Percentiles rank a stretch among this genome's conserved stretches.
Evolutionary conservation across 176 grass and related monocot genomes (phyloP).

Genomic region (Carex parvula): DNA sequence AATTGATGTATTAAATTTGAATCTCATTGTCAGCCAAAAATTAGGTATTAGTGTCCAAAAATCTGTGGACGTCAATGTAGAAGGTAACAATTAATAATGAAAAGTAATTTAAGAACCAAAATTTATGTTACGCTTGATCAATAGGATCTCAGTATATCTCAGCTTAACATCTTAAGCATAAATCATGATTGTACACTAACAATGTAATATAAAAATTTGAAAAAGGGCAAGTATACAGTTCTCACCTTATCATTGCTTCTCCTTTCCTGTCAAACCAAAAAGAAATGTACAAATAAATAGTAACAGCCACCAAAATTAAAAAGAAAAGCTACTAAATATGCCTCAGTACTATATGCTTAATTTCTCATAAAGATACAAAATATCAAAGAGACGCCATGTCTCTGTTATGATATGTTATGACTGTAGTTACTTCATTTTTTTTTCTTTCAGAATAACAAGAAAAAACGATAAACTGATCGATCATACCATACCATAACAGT

Average conservation of each 20-base stretch:
- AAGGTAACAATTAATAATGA: neutral
- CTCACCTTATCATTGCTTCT: neutral
- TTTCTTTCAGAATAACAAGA: slow-evolving; percentile 11
- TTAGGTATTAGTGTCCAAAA: neutral
- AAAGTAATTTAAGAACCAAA: neutral
- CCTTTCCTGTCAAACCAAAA: neutral
- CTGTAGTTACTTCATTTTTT: neutral
- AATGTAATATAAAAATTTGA: neutral
- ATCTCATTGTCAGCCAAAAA: neutral
- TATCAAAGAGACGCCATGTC: neutral
- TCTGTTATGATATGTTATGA: slow-evolving; percentile 13
- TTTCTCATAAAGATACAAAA: slow-evolving; percentile 1
- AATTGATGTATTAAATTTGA: neutral
- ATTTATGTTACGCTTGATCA: neutral
- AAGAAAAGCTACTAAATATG: neutral
- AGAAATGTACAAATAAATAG: neutral
- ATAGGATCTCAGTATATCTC: neutral
- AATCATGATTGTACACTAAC: neutral
- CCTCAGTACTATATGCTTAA: neutral
- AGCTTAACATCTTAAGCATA: neutral
- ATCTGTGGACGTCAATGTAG: neutral
- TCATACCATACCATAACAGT: neutral
- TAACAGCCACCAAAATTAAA: neutral
- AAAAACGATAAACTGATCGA: neutral
- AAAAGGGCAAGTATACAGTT: neutral